phyloP scores from a whole-genome alignment of 169 alveolate genomes.

The Cryptosporidium sp. region DNA sequence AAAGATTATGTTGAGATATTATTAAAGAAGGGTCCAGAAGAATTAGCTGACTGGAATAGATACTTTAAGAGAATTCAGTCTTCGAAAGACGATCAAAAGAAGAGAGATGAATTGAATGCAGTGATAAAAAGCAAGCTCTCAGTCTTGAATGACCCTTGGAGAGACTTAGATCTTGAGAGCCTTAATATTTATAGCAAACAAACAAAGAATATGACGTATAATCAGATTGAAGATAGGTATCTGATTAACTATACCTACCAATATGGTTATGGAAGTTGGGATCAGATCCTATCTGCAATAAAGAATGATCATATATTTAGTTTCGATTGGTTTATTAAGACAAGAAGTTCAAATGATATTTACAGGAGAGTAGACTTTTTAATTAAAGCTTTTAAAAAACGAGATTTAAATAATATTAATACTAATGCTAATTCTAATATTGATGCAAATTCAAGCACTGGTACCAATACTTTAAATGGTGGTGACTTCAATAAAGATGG shows the following conservation, averaged over 20 bases:
- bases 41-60: constrained; percentile 47
- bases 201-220: constrained; percentile 33
- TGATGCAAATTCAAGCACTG: not conserved
- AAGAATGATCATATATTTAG: constrained; percentile 82
- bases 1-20: constrained; percentile 10
- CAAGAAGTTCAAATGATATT: constrained; percentile 82
- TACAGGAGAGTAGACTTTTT: constrained; percentile 84
- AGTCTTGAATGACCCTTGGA: constrained; percentile 40
- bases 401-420: not conserved
- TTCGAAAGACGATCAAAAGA: constrained; percentile 37
- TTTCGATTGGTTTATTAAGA: constrained; percentile 82
- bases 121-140: constrained; percentile 19
- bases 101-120: constrained; percentile 32
- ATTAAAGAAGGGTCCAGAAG: constrained; percentile 44
- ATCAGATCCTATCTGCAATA: constrained; percentile 77
- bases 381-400: constrained; percentile 80
- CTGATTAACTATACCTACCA: constrained; percentile 78
- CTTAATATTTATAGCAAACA: constrained; percentile 43
- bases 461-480: not conserved
- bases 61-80: constrained; percentile 43
- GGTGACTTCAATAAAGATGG: not conserved
- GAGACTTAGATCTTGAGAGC: constrained; percentile 47
- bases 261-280: constrained; percentile 87
- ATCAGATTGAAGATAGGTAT: constrained; percentile 82
- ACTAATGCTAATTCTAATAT: not conserved